Base-by-base conservation (phyloP, 257 asterid genomes). In the Haberlea rhodopensis region DNA sequence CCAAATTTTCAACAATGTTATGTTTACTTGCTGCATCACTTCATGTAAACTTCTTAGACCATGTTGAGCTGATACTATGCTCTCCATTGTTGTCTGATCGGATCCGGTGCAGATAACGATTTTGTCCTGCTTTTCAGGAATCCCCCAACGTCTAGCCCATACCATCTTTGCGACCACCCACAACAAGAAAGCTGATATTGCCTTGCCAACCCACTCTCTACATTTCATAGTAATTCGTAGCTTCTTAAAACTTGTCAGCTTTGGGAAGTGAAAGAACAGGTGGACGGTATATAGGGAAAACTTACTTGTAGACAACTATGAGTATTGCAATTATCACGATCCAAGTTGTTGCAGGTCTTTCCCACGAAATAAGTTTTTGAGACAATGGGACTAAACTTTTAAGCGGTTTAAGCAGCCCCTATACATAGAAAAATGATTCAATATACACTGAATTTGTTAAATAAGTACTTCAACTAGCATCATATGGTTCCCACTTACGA, bases 41-140 rank as follows among this genome's bases (percentile, higher is more conserved):
- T 85, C 91, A 20, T 84, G 85, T 16, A 81, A 70, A n/a, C 32
- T 85, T 69, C 73, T 65, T n/a, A 91, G 46, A 53, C 90, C 96
- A 15, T 79, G 96, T 63, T 91, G 98, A 10, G 96, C 96, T 3
- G 96, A 87, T 13, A 91, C 88, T 28, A 91, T 76, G 70, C 84
- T 87, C 75, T 89, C 96, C 80, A 89, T 65, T 0, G 96, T 70
- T 2, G 94, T 72, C 63, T 84, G 87, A 71, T 89, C 95, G 0
- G 95, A 76, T 46, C 81, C 86, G 0, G 81, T 84, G 28, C 52
- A 57, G 21, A 91, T 77, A 10, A 85, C 77, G 8, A 91, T 73
- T 66, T 82, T 91, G 56, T 78, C 68, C 0, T 73, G 71, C 85
- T 71, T 73, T 9, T 67, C 79, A 13, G 64, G 60, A 6, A 71